phyloP scores from a whole-genome alignment of 169 alveolate genomes.

The Plasmodium gaboni region DNA sequence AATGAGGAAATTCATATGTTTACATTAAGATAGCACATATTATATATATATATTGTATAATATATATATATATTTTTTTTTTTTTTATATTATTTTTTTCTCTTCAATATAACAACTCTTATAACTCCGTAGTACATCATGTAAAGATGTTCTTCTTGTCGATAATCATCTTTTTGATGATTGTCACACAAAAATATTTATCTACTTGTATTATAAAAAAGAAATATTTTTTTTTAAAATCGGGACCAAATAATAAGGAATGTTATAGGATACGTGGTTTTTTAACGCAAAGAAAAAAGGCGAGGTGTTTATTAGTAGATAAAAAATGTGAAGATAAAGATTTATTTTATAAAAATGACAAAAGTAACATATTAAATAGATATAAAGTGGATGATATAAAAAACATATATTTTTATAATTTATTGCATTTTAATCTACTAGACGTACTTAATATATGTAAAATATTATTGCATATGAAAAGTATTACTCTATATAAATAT shows the following conservation, averaged over 20 bases:
- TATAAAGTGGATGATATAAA: constrained; percentile 48
- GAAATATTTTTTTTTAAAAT: constrained; percentile 5
- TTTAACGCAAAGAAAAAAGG: not conserved
- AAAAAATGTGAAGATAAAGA: not conserved
- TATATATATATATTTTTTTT: no score
- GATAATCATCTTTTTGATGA: constrained; percentile 57
- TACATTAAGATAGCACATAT: no score
- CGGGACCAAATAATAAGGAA: no score
- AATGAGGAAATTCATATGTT: no score
- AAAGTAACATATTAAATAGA: constrained; percentile 9
- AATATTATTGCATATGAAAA: constrained; percentile 29
- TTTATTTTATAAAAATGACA: not conserved
- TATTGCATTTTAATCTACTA: constrained; percentile 23
- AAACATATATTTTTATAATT: constrained; percentile 33
- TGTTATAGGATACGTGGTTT: not conserved
- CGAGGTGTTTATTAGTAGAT: not conserved
- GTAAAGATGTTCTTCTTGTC: constrained; percentile 30
- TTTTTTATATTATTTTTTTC: no score
- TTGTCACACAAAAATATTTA: constrained; percentile 21
- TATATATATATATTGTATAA: no score
- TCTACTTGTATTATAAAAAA: constrained; percentile 43
- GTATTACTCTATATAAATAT: constrained; percentile 25
- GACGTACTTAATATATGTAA: constrained; percentile 49
- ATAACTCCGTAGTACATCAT: not conserved
- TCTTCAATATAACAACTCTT: no score